Percentiles rank a stretch among this genome's conserved stretches.
phyloP scores from a whole-genome alignment of 805 yeast genomes.

The Scheffersomyces amazonensis region DNA sequence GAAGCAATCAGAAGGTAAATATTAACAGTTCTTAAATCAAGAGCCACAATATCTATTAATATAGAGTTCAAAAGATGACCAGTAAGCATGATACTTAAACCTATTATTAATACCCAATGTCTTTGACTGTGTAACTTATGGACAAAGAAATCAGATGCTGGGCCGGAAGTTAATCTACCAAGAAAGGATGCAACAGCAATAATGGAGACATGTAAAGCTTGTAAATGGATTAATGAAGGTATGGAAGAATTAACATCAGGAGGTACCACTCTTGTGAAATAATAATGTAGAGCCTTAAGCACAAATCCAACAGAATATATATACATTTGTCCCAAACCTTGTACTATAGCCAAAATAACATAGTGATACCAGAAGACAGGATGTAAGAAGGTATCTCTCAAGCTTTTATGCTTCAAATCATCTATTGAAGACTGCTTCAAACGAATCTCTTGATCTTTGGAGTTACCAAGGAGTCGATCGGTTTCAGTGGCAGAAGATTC shows the following conservation, averaged over 20 bases:
- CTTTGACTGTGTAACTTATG: constrained; percentile 21
- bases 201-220: constrained; percentile 32
- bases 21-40: constrained; percentile 12
- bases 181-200: constrained; percentile 28
- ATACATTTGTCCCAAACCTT: constrained; percentile 38
- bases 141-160: constrained; percentile 25
- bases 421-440: not conserved
- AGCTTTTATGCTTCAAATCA: constrained; percentile 13
- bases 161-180: constrained; percentile 32
- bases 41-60: constrained; percentile 9
- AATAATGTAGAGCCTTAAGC: constrained; percentile 24
- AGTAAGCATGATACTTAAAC: constrained; percentile 23
- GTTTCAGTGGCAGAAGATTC: not conserved
- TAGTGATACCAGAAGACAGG: constrained; percentile 33
- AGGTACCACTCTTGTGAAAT: constrained; percentile 9
- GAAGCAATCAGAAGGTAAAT: constrained; percentile 20
- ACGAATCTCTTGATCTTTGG: not conserved
- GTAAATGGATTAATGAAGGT: constrained; percentile 18
- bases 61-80: constrained; percentile 24
- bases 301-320: constrained; percentile 32
- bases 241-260: not conserved
- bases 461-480: not conserved
- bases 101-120: constrained; percentile 30
- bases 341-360: constrained; percentile 25
- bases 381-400: constrained; percentile 20